Percentiles rank a stretch among this genome's conserved stretches.
These are phyloP conservation scores for Inonotus obliquus DNA, from an alignment of 1,284 basidiomycete species.

Conservation along the genomic window DNA sequence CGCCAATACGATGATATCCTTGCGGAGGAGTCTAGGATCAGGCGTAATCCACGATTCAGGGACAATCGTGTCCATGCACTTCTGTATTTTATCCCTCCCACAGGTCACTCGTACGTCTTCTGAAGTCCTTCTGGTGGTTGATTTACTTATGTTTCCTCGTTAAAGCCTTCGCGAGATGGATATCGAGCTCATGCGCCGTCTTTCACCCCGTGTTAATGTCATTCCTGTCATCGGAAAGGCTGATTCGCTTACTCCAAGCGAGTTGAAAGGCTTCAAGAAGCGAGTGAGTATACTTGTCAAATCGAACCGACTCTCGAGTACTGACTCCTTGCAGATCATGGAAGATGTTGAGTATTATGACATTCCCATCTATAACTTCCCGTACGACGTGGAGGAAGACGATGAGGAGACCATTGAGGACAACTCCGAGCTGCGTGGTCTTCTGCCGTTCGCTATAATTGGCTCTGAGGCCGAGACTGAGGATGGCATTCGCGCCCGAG, in stretches of 20 bases:
- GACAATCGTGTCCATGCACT: slow-evolving; percentile 96
- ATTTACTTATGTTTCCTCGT: slow-evolving; percentile 30
- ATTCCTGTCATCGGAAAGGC: slow-evolving; percentile 99
- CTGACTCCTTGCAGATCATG: slow-evolving; percentile 69
- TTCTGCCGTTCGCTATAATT: slow-evolving; percentile 96
- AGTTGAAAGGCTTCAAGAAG: slow-evolving; percentile 95
- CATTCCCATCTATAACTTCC: slow-evolving; percentile 99
- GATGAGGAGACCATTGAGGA: slow-evolving; percentile 99
- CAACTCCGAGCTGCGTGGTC: slow-evolving; percentile 87
- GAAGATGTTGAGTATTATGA: slow-evolving; percentile 99
- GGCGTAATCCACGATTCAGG: slow-evolving; percentile 98
- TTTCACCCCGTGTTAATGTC: slow-evolving; percentile 96
- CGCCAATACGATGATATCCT: slow-evolving; percentile 99
- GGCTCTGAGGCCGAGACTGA: slow-evolving; percentile 97
- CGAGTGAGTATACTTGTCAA: slow-evolving; percentile 51
- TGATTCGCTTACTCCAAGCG: slow-evolving; percentile 88
- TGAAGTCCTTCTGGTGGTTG: background rate
- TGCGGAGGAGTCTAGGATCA: slow-evolving; percentile 98
- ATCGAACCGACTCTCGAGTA: slow-evolving; percentile 12
- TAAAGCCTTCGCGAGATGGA: slow-evolving; percentile 93
- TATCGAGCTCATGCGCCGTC: slow-evolving; percentile 96
- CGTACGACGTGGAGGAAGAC: slow-evolving; percentile 98
- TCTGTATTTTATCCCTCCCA: slow-evolving; percentile 97
- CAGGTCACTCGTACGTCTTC: slow-evolving; percentile 65
- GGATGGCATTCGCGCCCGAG: slow-evolving; percentile 85